Percentiles rank a stretch among this genome's conserved stretches.
These are phyloP conservation scores for Apiospora rasikravindrae DNA, from an alignment of 2,329 filamentous ascomycete species.

Conservation along the genomic window DNA sequence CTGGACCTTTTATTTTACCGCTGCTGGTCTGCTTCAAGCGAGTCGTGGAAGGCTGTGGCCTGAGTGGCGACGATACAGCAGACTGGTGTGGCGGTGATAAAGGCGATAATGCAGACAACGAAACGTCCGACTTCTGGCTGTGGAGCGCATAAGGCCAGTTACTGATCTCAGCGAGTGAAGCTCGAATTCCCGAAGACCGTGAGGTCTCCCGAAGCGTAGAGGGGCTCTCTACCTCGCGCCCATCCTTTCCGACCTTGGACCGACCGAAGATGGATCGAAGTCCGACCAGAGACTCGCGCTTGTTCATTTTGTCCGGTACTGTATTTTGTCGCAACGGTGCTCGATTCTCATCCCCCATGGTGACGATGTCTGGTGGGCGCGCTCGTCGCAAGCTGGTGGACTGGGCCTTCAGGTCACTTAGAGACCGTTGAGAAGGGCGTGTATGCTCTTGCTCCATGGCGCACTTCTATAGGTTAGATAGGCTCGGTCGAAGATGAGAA, in stretches of 20 bases:
- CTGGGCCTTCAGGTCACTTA: conserved; percentile 39
- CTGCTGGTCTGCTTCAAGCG: conserved; percentile 25
- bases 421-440: conserved; percentile 36
- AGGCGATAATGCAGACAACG: conserved; percentile 30
- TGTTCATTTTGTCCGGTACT: conserved; percentile 44
- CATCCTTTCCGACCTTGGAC: conserved; percentile 44
- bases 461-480: conserved; percentile 9
- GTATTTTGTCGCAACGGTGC: conserved; percentile 45
- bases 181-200: conserved; percentile 47
- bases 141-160: conserved; percentile 48
- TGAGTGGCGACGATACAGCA: conserved; percentile 22
- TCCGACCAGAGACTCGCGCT: conserved; percentile 58
- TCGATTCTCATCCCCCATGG: conserved; percentile 42
- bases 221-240: conserved; percentile 34
- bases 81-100: background rate
- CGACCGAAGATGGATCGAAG: conserved; percentile 58
- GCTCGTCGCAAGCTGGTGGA: conserved; percentile 41
- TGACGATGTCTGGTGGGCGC: conserved; percentile 45
- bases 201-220: conserved; percentile 38
- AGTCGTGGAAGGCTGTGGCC: conserved; percentile 20
- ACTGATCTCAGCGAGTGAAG: conserved; percentile 52
- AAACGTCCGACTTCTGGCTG: conserved; percentile 43
- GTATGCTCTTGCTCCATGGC: conserved; percentile 25
- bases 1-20: conserved; percentile 26
- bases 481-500: conserved; percentile 3